Evolutionary conservation across 768 basidiomycete genomes (phyloP).

Genomic region (Suillus ampliporus): DNA sequence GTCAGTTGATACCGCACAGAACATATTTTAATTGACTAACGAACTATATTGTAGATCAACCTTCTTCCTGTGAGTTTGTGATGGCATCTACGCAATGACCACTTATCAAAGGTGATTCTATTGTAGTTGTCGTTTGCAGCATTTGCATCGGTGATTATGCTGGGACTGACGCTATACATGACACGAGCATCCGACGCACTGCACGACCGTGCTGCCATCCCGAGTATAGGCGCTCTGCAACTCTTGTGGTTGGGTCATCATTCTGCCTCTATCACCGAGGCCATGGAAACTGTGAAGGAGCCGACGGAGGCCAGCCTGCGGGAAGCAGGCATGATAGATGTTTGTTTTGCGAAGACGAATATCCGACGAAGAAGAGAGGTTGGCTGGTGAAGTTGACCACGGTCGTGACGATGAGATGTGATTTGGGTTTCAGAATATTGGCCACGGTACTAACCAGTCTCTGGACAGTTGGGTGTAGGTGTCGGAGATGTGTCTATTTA

Average conservation of each 20-base stretch:
- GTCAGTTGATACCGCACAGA: not conserved
- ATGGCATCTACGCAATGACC: not conserved
- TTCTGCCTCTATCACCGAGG: not conserved
- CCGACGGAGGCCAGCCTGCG: conserved; percentile 12
- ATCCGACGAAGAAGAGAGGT: not conserved
- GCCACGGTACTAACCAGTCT: too few relatives aligned
- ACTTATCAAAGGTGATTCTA: not conserved
- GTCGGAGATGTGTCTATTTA: too few relatives aligned
- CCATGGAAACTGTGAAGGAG: conserved; percentile 1
- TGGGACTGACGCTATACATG: conserved; percentile 1
- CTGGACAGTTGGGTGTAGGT: too few relatives aligned
- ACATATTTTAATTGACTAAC: not conserved
- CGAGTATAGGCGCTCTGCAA: conserved; percentile 7
- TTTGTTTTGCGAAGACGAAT: not conserved
- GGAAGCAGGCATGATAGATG: conserved; percentile 9
- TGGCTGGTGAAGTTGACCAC: not conserved
- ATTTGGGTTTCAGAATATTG: not conserved
- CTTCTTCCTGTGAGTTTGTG: conserved; percentile 7
- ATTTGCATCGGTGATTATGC: conserved; percentile 7
- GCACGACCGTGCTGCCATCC: not conserved
- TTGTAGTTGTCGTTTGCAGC: conserved; percentile 6
- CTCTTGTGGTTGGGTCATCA: conserved; percentile 13
- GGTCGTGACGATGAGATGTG: not conserved
- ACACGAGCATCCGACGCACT: not conserved
- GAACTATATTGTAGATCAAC: conserved; percentile 1